Evolutionary conservation across 176 grass and related monocot species (phyloP).

Genomic region (Stipa capillata): DNA sequence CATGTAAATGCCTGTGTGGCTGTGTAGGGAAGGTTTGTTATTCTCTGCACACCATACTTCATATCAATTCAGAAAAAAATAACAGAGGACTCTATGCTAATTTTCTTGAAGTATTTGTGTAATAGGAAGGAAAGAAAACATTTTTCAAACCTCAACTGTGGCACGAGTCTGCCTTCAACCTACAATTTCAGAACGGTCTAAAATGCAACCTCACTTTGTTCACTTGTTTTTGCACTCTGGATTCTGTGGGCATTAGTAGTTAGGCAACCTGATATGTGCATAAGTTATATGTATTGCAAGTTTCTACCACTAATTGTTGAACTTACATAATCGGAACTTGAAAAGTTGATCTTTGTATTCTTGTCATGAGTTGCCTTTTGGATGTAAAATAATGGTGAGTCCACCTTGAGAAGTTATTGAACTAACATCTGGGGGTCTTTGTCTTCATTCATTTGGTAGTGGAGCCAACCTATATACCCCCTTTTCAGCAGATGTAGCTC

Average conservation of each 20-base stretch:
- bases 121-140: too few relatives aligned
- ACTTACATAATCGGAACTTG: neutral
- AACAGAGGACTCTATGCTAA: neutral
- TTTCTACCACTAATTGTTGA: neutral
- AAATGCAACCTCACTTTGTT: too few relatives aligned
- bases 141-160: too few relatives aligned
- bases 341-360: neutral
- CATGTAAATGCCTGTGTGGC: neutral
- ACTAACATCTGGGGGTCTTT: neutral
- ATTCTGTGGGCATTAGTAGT: neutral
- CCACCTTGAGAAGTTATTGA: too few relatives aligned
- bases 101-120: neutral
- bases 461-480: neutral
- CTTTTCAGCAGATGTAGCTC: neutral
- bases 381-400: too few relatives aligned
- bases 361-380: too few relatives aligned
- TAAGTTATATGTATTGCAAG: neutral
- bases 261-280: neutral
- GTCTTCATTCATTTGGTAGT: neutral
- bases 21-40: neutral
- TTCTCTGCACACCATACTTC: too few relatives aligned
- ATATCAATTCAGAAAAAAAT: neutral
- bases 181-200: too few relatives aligned
- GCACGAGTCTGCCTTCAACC: too few relatives aligned
- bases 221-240: neutral